Base-by-base conservation (phyloP, 202 grass and related monocot genomes). In the Alloteropsis angusta region DNA sequence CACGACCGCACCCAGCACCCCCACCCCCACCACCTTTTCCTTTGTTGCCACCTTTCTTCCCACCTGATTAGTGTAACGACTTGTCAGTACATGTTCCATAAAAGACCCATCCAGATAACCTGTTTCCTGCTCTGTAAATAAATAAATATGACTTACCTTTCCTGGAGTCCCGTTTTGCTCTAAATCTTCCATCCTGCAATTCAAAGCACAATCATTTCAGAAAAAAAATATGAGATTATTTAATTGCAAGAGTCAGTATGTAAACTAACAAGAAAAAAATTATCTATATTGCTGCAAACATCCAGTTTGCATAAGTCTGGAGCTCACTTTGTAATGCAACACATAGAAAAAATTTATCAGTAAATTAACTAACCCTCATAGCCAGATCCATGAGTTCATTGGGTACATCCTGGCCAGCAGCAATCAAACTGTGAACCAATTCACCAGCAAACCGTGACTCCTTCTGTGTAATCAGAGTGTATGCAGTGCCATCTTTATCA, bases 401-500 rank as follows among this genome's bases (percentile, higher is more conserved):
- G 34, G 92, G 85, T 9, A 95, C 87, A 90, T 95, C 82, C 76
- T 94, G 95, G 50, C 95, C 95, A 80, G 85, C 89, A 52, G 95
- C 84, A 66, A 95, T 87, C 81, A 98, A 94, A 85, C 95, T 87
- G 73, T 90, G 88, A 49, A 95, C 87, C 90, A 98, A 65, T 71
- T 98, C 95, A 55, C 92, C 95, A 12, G 92, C 95, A 95, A 98
- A 98, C 8, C 82, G 90, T 36, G 84, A 84, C 74, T 98, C 95
- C 81, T 98, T 98, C 76, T 79, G 87, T 63, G 92, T 98, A 77
- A 98, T 89, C 37, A 98, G 83, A 73, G 95, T 98, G 53, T 92
- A 91, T 54, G 95, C 95, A 23, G 87, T 98, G 23, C 95, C 95
- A 85, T 98, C 92, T 88, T 98, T 98, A 86, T 98, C 95, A 66